Evolutionary conservation across 2,329 filamentous ascomycete species (phyloP).

Genomic region (Alternaria burnsii): DNA sequence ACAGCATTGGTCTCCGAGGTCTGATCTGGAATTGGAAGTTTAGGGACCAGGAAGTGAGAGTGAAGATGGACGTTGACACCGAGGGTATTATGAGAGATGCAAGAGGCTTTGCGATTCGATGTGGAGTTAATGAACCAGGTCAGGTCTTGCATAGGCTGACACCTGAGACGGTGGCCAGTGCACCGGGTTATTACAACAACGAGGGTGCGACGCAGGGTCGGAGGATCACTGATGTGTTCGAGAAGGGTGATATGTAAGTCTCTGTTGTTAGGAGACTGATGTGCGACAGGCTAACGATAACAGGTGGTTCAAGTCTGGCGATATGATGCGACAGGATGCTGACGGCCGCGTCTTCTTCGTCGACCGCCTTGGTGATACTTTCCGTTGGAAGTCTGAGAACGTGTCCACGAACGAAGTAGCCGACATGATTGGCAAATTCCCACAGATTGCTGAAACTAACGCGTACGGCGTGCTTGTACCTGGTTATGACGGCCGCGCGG

Average conservation of each 20-base stretch:
- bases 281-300: constrained; percentile 3
- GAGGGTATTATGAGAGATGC: constrained; percentile 49
- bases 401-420: constrained; percentile 58
- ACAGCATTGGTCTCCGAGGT: constrained; percentile 47
- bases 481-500: constrained; percentile 56
- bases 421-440: constrained; percentile 52
- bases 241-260: constrained; percentile 51
- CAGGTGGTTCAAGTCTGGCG: constrained; percentile 51
- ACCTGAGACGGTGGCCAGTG: constrained; percentile 30
- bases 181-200: constrained; percentile 48
- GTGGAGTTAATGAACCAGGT: constrained; percentile 44
- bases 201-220: constrained; percentile 41
- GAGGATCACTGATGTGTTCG: constrained; percentile 47
- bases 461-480: constrained; percentile 57
- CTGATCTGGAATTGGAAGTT: constrained; percentile 46
- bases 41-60: constrained; percentile 39
- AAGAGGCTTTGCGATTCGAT: constrained; percentile 47
- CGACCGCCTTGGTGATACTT: constrained; percentile 51
- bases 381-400: constrained; percentile 57
- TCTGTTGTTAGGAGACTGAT: not conserved
- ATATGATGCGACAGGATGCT: constrained; percentile 48
- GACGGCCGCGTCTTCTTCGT: constrained; percentile 51
- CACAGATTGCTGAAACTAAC: constrained; percentile 54
- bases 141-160: constrained; percentile 48
- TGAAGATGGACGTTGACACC: constrained; percentile 51